Evolutionary conservation across 352 stramenopile species (phyloP).

Genomic region (Globisporangium cylindrosporum): DNA sequence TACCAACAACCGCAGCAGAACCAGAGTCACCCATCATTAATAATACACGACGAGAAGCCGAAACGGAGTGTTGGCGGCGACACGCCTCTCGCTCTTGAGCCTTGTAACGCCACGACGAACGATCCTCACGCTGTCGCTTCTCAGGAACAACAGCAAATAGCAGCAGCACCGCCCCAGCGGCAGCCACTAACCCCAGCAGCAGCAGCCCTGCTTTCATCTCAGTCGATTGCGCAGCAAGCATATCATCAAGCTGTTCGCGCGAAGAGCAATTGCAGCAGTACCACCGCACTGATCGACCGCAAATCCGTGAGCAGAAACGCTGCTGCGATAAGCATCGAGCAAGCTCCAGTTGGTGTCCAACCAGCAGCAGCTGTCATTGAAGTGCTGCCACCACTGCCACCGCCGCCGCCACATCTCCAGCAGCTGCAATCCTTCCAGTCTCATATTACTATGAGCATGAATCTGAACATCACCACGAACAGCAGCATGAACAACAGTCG

Average conservation of each 20-base stretch:
- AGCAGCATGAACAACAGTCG: conserved; percentile 19
- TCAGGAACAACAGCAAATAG: background rate
- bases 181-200: background rate
- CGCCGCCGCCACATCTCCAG: background rate
- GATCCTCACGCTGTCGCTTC: background rate
- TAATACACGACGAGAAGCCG: background rate
- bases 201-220: background rate
- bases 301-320: background rate
- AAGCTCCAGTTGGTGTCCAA: background rate
- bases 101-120: conserved; percentile 9
- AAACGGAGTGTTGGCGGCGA: background rate
- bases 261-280: background rate
- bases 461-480: conserved; percentile 23
- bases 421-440: conserved; percentile 13
- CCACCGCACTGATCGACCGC: background rate
- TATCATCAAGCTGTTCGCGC: background rate
- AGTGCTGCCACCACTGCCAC: background rate
- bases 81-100: background rate
- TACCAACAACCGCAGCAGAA: background rate
- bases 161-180: background rate
- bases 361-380: conserved; percentile 6
- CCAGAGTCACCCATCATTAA: background rate
- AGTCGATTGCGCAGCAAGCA: background rate
- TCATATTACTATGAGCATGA: conserved; percentile 25
- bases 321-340: background rate